Base-by-base conservation (phyloP, 352 stramenopile species). In the Globisporangium mamillatum region DNA sequence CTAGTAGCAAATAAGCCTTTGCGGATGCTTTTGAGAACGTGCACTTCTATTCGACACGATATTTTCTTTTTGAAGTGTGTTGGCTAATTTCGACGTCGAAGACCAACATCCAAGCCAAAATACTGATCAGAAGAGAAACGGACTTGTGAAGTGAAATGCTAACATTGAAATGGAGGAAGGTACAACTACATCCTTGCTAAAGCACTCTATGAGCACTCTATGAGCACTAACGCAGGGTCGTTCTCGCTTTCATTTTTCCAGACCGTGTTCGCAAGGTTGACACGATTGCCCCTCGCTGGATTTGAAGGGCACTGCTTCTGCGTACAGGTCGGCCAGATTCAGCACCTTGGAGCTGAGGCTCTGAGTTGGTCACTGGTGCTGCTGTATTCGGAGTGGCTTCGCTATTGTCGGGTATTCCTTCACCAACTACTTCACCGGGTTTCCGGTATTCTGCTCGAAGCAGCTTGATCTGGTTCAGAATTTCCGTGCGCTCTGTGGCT, bases 251-350 rank as follows among this genome's bases (percentile, higher is more conserved):
- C 14, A 59, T 6, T 32, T 59, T 32, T 18, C 55, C 55, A 3
- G 55, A 60, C 27, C 55, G 20, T 3, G 55, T 60, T 60, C 55
- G 55, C 12, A 60, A 36, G 36, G 55, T 27, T 18, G 55, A 44
- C 55, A 46, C 6, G 6, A 25, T 27, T 8, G 2, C 20, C 27
- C 8, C 27, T 18, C 16, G 54, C 18, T 60, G 25, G 3, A 10
- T 27, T n/a, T 9, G 18, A 14, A 10, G 55, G 16, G 27, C 18
- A 24, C 18, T 60, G 18, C 55, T 60, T n/a, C 27, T 60, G 55
- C 55, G 55, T 29, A 44, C 27, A 1, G 29, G 16, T 9, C 27
- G 55, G 8, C 55, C 14, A n/a, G 55, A 25, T 44, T n/a, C 55
- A 46, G 27, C 4, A 25, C 46, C 55, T 44, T 60, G 55, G 7